These are phyloP conservation scores for Backusella liffmaniae DNA, from an alignment of 192 early-diverging fungal genomes.

Conservation along the genomic window DNA sequence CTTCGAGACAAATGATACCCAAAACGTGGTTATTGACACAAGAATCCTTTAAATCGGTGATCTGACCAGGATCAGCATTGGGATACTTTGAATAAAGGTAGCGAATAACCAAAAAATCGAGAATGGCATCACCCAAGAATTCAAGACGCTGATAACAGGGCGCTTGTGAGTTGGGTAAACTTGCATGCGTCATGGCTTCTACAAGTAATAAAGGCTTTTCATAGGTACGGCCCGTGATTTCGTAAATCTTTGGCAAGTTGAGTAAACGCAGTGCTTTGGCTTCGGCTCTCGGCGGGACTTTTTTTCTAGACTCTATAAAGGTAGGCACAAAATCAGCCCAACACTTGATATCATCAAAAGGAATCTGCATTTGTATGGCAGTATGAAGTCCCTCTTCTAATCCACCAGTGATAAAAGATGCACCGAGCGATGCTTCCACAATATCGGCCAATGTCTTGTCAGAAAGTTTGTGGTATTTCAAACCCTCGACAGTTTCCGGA, in stretches of 20 bases:
- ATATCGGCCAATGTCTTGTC: constrained; percentile 87
- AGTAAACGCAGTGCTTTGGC: constrained; percentile 4
- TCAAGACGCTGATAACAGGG: constrained; percentile 90
- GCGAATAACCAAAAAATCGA: constrained; percentile 78
- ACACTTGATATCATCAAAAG: constrained; percentile 49
- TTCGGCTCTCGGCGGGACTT: constrained; percentile 29
- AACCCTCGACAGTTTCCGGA: constrained; percentile 12
- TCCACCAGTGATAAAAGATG: constrained; percentile 61
- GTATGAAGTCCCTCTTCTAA: constrained; percentile 48
- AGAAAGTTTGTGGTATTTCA: constrained; percentile 54
- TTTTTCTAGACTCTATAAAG: constrained; percentile 22
- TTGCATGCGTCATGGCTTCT: constrained; percentile 89
- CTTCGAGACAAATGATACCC: constrained; percentile 62
- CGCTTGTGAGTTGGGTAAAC: constrained; percentile 48
- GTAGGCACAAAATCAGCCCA: constrained; percentile 50
- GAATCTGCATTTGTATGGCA: constrained; percentile 56
- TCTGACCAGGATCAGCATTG: constrained; percentile 66
- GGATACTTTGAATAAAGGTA: constrained; percentile 72
- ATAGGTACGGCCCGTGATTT: constrained; percentile 65
- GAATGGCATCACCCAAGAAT: constrained; percentile 79
- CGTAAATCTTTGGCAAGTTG: constrained; percentile 33
- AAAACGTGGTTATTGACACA: constrained; percentile 88
- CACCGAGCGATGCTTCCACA: constrained; percentile 83
- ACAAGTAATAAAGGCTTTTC: constrained; percentile 59
- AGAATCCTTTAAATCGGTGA: constrained; percentile 83